Evolutionary conservation across 2,329 filamentous ascomycete species (phyloP).

Genomic region (Esteya vermicola): DNA sequence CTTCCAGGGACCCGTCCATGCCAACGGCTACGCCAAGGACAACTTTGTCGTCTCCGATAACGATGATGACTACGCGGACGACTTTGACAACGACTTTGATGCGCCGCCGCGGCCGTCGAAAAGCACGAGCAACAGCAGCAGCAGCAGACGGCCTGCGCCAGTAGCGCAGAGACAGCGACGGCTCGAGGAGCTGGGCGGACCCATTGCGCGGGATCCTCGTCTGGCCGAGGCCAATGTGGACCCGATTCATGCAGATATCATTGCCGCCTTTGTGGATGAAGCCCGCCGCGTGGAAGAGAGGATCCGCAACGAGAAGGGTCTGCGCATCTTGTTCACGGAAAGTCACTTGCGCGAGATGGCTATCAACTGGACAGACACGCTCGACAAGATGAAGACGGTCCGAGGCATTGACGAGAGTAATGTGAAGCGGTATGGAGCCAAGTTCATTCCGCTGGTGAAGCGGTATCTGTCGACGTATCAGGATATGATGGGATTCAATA

Average conservation of each 20-base stretch:
- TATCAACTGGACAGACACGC: constrained; percentile 48
- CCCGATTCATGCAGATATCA: constrained; percentile 42
- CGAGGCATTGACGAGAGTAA: constrained; percentile 47
- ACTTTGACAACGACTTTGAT: constrained; percentile 26
- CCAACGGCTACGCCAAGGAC: constrained; percentile 30
- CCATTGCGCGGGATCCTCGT: constrained; percentile 42
- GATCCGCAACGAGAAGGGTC: constrained; percentile 42
- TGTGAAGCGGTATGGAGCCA: constrained; percentile 45
- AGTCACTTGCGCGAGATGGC: constrained; percentile 59
- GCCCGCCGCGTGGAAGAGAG: constrained; percentile 47
- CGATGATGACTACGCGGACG: constrained; percentile 14
- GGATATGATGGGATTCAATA: constrained; percentile 30
- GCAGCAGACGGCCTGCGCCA: background rate
- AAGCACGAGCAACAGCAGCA: background rate
- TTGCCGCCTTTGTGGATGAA: constrained; percentile 49
- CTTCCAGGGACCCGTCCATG: constrained; percentile 17
- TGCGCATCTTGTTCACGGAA: constrained; percentile 54
- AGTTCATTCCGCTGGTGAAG: constrained; percentile 45
- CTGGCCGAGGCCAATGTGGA: constrained; percentile 24
- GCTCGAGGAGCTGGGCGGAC: constrained; percentile 32
- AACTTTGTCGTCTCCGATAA: constrained; percentile 26
- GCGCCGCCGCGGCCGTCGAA: constrained; percentile 9
- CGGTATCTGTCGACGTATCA: constrained; percentile 30
- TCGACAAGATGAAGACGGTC: constrained; percentile 49
- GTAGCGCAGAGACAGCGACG: constrained; percentile 17